A percentile compares a stretch with the other conserved stretches of the same genome.
These are phyloP conservation scores for Penicillium coffeae DNA, from an alignment of 495 filamentous ascomycete genomes.

Conservation along the genomic window DNA sequence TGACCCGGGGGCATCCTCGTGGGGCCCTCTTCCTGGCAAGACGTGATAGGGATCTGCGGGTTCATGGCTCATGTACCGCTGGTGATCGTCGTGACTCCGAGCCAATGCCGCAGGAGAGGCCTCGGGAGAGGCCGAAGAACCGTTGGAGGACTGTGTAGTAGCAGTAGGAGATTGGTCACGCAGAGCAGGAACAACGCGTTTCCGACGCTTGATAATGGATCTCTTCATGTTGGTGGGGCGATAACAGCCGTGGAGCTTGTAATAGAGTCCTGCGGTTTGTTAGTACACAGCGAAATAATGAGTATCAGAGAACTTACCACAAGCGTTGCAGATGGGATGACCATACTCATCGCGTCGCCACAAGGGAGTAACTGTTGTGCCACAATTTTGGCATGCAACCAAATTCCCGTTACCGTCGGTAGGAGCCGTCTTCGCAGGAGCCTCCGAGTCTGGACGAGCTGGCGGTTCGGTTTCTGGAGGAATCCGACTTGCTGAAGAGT, in stretches of 20 bases:
- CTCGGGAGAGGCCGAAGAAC: slow-evolving; percentile 43
- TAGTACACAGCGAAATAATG: slow-evolving; percentile 1
- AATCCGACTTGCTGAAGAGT: slow-evolving; percentile 32
- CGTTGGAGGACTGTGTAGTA: slow-evolving; percentile 42
- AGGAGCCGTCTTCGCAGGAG: slow-evolving; percentile 17
- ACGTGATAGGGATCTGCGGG: slow-evolving; percentile 23
- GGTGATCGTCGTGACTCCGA: slow-evolving; percentile 58
- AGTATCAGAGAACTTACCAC: slow-evolving; percentile 60
- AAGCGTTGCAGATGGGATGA: slow-evolving; percentile 98
- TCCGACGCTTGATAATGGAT: slow-evolving; percentile 90
- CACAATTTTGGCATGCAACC: slow-evolving; percentile 95
- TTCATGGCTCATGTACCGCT: slow-evolving; percentile 42
- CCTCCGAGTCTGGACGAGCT: slow-evolving; percentile 16
- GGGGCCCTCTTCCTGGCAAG: slow-evolving; percentile 1
- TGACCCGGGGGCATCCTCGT: slow-evolving; percentile 26
- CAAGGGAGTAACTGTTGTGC: slow-evolving; percentile 91
- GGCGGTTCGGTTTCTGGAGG: slow-evolving; percentile 19
- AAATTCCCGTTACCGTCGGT: slow-evolving; percentile 64
- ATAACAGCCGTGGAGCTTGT: slow-evolving; percentile 92
- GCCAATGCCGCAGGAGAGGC: slow-evolving; percentile 44
- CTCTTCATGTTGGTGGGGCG: slow-evolving; percentile 97
- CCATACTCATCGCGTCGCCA: slow-evolving; percentile 95
- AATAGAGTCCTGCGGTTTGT: slow-evolving; percentile 72
- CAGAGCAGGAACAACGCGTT: slow-evolving; percentile 84
- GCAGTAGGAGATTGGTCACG: slow-evolving; percentile 50